Base-by-base conservation (phyloP, 306 rosid genomes). In the Quercus ilex region DNA sequence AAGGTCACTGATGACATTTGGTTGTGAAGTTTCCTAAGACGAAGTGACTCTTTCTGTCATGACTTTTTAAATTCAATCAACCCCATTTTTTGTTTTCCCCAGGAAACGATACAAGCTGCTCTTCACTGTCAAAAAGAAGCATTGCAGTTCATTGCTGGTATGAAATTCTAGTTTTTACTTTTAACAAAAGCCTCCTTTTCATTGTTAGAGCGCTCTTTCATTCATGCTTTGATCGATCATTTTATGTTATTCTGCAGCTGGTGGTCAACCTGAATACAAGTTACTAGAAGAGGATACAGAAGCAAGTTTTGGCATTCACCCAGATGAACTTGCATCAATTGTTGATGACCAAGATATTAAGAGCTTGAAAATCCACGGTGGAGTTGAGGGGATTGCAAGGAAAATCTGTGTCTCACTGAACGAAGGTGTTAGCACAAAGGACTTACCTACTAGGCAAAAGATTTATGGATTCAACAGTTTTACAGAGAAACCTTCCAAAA, bases 81-180 rank as follows among this genome's bases (percentile, higher is more conserved):
- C 74, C 80, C 69, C 67, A 28, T 79, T 81, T 87, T 65, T 74
- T 35, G 72, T 19, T 67, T 75, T 71, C 55, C 52, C 60, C 93
- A 95, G 99, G 98, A 90, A 87, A 93, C 83, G 73, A 80, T 95
- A 79, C 96, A 98, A 80, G 88, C 89, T 75, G 98, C 96, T 82
- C 93, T 95, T 49, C 83, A 84, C 71, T 96, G 91, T 69, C 94
- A 95, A 80, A 90, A 90, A 86, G 99, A 98, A 75, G 99, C 98
- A 62, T 71, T 92, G 80, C 94, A 91, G 18, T 95, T 95, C 82
- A 85, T 93, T 57, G 97, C 91, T 74, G 99, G 99, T 95, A 93
- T 65, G 60, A 64, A 67, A 69, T 75, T 80, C 71, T 52, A 71
- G 78, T 69, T 77, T 84, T 70, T 41, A 5, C 13, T 13, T 43